Percentiles rank a stretch among this genome's conserved stretches.
Evolutionary conservation across 768 basidiomycete genomes (phyloP).

Genomic region (Antrodiella citrinella): DNA sequence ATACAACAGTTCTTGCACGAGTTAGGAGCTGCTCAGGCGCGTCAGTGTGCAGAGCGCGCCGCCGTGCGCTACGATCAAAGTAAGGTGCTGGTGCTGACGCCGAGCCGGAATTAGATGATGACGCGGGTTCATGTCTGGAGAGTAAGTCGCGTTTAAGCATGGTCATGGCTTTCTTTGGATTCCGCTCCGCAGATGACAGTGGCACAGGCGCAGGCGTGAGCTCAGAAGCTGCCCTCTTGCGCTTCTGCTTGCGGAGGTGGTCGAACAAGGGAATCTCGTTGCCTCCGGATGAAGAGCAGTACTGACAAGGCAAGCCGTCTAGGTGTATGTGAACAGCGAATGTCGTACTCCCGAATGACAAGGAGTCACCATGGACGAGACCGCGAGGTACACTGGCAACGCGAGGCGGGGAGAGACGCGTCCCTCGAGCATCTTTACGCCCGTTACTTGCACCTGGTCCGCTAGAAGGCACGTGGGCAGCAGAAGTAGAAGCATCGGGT

Average conservation of each 20-base stretch:
- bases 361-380: constrained; percentile 53
- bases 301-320: constrained; percentile 49
- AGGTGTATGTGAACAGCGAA: constrained; percentile 67
- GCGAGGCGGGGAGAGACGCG: constrained; percentile 55
- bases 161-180: constrained; percentile 59
- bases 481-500: constrained; percentile 12
- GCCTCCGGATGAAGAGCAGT: constrained; percentile 43
- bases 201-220: constrained; percentile 10
- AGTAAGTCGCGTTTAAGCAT: constrained; percentile 60
- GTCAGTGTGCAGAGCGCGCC: constrained; percentile 49
- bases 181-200: constrained; percentile 19
- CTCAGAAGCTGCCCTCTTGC: constrained; percentile 15
- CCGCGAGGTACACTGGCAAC: constrained; percentile 60
- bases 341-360: constrained; percentile 64
- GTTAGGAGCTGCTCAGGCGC: constrained; percentile 36
- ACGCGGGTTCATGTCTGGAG: constrained; percentile 32
- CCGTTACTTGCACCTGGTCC: background rate
- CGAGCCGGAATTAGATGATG: background rate
- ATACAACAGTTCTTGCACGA: constrained; percentile 26
- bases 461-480: background rate
- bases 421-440: constrained; percentile 20
- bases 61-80: constrained; percentile 63
- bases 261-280: constrained; percentile 58
- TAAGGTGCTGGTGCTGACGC: constrained; percentile 25
- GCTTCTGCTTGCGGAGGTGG: constrained; percentile 11